Evolutionary conservation across 2,329 filamentous ascomycete genomes (phyloP).

Genomic region (Remersonia thermophila): DNA sequence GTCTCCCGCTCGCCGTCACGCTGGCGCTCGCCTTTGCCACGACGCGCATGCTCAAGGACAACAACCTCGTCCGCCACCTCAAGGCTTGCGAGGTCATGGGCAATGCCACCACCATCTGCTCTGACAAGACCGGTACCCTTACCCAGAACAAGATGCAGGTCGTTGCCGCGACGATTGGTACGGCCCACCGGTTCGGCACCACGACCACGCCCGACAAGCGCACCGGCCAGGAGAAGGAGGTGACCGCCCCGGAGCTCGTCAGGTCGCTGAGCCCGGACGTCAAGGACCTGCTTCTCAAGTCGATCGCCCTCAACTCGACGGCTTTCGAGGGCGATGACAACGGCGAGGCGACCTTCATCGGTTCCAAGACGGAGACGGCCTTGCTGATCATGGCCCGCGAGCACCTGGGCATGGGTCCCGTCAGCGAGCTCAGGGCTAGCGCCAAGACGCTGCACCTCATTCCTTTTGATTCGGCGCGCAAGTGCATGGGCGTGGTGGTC

Average conservation of each 20-base stretch:
- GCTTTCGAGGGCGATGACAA: slow-evolving; percentile 66
- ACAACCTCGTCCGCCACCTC: slow-evolving; percentile 64
- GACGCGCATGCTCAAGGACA: slow-evolving; percentile 64
- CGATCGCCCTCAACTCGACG: slow-evolving; percentile 56
- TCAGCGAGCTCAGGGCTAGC: slow-evolving; percentile 51
- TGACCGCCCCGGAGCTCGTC: slow-evolving; percentile 34
- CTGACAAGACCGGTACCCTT: slow-evolving; percentile 55
- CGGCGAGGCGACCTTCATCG: slow-evolving; percentile 54
- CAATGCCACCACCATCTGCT: slow-evolving; percentile 60
- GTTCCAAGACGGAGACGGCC: slow-evolving; percentile 68
- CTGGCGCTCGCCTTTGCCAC: slow-evolving; percentile 66
- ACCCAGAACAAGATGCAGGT: slow-evolving; percentile 60
- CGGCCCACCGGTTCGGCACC: slow-evolving; percentile 41
- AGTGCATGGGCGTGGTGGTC: slow-evolving; percentile 55
- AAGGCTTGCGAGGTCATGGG: slow-evolving; percentile 75
- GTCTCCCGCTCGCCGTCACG: slow-evolving; percentile 65
- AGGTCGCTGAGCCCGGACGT: slow-evolving; percentile 33
- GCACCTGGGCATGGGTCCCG: slow-evolving; percentile 53
- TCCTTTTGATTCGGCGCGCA: slow-evolving; percentile 64
- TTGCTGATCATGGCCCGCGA: slow-evolving; percentile 57
- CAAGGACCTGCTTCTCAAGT: slow-evolving; percentile 44
- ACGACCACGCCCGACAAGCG: slow-evolving; percentile 17
- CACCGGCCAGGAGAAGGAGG: slow-evolving; percentile 23
- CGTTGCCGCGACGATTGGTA: slow-evolving; percentile 47
- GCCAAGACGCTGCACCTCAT: slow-evolving; percentile 48